phyloP scores from a whole-genome alignment of 2,329 filamentous ascomycete species.

The Fusarium euwallaceae region DNA sequence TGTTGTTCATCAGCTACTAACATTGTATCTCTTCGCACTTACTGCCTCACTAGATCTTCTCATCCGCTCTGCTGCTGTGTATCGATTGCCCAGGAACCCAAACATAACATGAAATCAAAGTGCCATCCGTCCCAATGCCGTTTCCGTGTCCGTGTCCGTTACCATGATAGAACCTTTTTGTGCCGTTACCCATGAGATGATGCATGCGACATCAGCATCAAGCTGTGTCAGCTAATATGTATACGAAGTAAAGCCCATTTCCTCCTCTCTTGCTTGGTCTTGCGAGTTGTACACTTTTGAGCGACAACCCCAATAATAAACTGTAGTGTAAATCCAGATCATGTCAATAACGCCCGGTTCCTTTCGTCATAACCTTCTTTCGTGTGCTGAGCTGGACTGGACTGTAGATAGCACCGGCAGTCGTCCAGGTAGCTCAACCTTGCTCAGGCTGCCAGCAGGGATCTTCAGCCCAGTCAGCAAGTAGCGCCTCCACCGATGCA shows the following conservation, averaged over 20 bases:
- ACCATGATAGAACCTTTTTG: constrained; percentile 44
- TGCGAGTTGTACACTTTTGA: constrained; percentile 27
- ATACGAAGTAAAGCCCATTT: constrained; percentile 42
- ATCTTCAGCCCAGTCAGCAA: constrained; percentile 45
- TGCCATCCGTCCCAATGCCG: constrained; percentile 34
- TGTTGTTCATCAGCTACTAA: constrained; percentile 4
- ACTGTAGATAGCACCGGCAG: constrained; percentile 23
- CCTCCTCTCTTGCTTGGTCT: constrained; percentile 23
- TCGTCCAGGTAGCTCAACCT: constrained; percentile 27
- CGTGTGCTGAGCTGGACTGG: constrained; percentile 7
- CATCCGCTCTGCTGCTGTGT: constrained; percentile 13
- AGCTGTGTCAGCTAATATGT: constrained; percentile 42
- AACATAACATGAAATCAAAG: constrained; percentile 14
- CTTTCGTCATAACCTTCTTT: constrained; percentile 31
- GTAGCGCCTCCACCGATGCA: constrained; percentile 42
- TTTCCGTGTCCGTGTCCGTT: constrained; percentile 34
- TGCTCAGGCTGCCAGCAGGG: constrained; percentile 37
- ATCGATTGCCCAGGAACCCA: constrained; percentile 10
- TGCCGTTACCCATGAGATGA: constrained; percentile 46
- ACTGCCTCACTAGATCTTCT: constrained; percentile 4
- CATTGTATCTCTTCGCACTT: constrained; percentile 11
- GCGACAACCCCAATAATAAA: constrained; percentile 16
- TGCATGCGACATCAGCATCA: constrained; percentile 43
- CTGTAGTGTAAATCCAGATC: constrained; percentile 15
- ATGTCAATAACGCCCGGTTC: constrained; percentile 16